Conservation (phyloP, 129 eudicot species). For the Logfia minima region DNA sequence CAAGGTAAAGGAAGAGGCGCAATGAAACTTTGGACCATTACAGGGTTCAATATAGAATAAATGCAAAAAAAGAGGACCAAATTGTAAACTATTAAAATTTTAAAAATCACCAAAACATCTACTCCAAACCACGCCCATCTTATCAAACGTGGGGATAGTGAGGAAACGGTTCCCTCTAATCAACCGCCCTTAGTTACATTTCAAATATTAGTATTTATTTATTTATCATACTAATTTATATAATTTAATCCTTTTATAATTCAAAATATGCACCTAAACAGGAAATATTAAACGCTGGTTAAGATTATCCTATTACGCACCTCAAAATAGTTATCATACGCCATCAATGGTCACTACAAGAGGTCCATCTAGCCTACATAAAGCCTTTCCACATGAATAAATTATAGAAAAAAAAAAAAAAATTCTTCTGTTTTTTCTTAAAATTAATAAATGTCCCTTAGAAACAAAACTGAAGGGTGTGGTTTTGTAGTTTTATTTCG, state of each 20-base stretch:
- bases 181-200: constrained; percentile 35
- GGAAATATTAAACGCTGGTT: background rate
- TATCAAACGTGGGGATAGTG: constrained; percentile 16
- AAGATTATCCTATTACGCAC: background rate
- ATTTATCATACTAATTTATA: too few relatives aligned
- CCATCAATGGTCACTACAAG: background rate
- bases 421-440: background rate
- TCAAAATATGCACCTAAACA: background rate
- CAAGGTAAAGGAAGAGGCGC: too few relatives aligned
- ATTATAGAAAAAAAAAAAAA: background rate
- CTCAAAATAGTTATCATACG: background rate
- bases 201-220: constrained; percentile 9
- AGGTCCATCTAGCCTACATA: constrained; percentile 9
- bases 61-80: background rate
- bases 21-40: too few relatives aligned
- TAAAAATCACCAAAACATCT: background rate
- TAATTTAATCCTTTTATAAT: background rate
- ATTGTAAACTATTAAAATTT: background rate
- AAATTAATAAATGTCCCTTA: background rate
- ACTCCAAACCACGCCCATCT: constrained; percentile 3
- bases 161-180: constrained; percentile 21
- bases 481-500: constrained; percentile 7
- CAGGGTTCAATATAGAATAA: too few relatives aligned
- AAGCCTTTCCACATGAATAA: background rate
- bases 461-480: constrained; percentile 7